These are phyloP conservation scores for Hylodesmum podocarpum DNA, from an alignment of 306 rosid genomes.

Conservation along the genomic window DNA sequence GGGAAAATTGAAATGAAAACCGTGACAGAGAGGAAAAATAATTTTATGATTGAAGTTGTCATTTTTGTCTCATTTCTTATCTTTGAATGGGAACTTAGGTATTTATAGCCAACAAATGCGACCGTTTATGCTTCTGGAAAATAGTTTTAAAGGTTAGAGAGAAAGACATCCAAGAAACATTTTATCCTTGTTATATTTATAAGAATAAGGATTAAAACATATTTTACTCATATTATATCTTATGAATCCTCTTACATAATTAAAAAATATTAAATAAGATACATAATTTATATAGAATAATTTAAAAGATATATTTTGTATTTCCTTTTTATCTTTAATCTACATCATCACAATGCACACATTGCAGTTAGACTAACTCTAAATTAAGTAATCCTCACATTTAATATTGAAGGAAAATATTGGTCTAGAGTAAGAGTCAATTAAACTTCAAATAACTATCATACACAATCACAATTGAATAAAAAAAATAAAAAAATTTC, in stretches of 20 bases:
- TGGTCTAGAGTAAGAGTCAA: not conserved
- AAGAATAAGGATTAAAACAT: not conserved
- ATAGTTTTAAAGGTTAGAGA: not conserved
- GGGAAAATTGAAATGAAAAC: slow-evolving; percentile 14
- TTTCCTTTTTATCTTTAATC: no score
- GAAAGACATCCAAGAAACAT: no score
- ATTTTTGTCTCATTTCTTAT: not conserved
- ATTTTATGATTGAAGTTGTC: not conserved
- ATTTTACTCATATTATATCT: not conserved
- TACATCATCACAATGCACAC: no score
- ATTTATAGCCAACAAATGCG: not conserved
- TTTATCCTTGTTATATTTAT: no score
- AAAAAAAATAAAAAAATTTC: no score
- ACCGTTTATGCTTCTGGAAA: not conserved
- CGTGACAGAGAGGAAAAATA: not conserved
- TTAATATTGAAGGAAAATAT: not conserved
- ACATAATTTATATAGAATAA: no score
- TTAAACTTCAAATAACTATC: not conserved
- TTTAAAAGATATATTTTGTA: not conserved
- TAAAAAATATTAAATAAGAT: no score
- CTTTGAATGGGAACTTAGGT: not conserved
- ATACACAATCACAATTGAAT: not conserved
- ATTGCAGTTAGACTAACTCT: no score
- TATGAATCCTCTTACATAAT: no score
- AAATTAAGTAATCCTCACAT: not conserved